Evolutionary conservation across 148 eudicot species (phyloP).

Genomic region (Beta vulgaris): DNA sequence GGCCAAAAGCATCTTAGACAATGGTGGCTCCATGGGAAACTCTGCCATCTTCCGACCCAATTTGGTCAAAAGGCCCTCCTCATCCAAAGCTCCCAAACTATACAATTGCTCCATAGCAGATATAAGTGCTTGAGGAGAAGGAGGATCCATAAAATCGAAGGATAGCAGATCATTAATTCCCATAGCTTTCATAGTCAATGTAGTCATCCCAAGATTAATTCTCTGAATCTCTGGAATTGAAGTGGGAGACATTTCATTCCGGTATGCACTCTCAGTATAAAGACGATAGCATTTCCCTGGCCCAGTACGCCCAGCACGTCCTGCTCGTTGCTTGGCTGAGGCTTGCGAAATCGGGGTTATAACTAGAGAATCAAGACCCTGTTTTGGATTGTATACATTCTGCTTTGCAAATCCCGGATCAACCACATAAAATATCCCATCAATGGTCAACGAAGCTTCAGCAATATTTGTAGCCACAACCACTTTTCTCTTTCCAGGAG

Average conservation of each 20-base stretch:
- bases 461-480: conserved; percentile 98
- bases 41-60: conserved; percentile 93
- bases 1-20: conserved; percentile 90
- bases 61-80: conserved; percentile 91
- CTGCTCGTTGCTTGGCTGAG: conserved; percentile 87
- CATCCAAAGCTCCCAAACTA: conserved; percentile 93
- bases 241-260: conserved; percentile 90
- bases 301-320: conserved; percentile 94
- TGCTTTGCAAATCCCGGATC: conserved; percentile 91
- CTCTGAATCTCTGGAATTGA: conserved; percentile 88
- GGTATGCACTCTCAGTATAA: conserved; percentile 89
- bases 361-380: conserved; percentile 72
- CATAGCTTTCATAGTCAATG: conserved; percentile 85
- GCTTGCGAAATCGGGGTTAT: conserved; percentile 87
- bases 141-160: conserved; percentile 97
- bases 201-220: conserved; percentile 72
- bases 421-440: conserved; percentile 86
- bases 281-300: conserved; percentile 94
- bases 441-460: conserved; percentile 94
- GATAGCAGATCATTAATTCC: conserved; percentile 82
- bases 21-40: conserved; percentile 87
- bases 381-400: conserved; percentile 83
- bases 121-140: conserved; percentile 89
- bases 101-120: conserved; percentile 93
- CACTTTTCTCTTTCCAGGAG: conserved; percentile 90